Conservation (phyloP, 371 early-diverging fungal genomes). For the Batkoa obscura region DNA sequence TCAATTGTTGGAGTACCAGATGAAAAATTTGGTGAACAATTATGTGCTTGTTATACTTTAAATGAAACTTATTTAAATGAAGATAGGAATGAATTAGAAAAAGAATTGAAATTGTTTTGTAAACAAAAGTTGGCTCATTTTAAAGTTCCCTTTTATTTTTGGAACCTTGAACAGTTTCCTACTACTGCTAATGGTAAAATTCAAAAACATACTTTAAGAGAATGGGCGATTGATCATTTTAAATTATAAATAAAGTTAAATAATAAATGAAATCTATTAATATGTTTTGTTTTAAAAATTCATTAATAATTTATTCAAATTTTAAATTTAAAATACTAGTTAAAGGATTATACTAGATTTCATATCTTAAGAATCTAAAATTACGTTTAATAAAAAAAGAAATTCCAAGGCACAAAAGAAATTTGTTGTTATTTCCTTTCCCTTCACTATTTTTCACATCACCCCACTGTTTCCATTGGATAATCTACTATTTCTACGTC, state of each 20-base stretch:
- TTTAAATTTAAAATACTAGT: too few relatives aligned
- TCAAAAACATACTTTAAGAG: constrained; percentile 17
- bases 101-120: constrained; percentile 14
- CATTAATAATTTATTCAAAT: too few relatives aligned
- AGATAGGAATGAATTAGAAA: constrained; percentile 7
- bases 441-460: too few relatives aligned
- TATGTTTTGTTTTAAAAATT: too few relatives aligned
- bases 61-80: constrained; percentile 7
- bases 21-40: constrained; percentile 17
- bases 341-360: too few relatives aligned
- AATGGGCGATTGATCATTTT: constrained; percentile 10
- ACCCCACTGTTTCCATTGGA: too few relatives aligned
- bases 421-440: too few relatives aligned
- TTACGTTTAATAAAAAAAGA: too few relatives aligned
- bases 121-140: constrained; percentile 16
- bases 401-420: too few relatives aligned
- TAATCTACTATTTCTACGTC: too few relatives aligned
- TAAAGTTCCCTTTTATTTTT: constrained; percentile 17
- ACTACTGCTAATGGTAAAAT: constrained; percentile 19
- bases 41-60: constrained; percentile 18
- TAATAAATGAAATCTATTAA: too few relatives aligned
- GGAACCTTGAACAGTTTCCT: constrained; percentile 15
- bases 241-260: constrained; percentile 4
- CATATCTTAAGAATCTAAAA: too few relatives aligned
- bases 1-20: constrained; percentile 23